Conservation (phyloP, 768 basidiomycete genomes). For the Pleurotus tuoliensis region DNA sequence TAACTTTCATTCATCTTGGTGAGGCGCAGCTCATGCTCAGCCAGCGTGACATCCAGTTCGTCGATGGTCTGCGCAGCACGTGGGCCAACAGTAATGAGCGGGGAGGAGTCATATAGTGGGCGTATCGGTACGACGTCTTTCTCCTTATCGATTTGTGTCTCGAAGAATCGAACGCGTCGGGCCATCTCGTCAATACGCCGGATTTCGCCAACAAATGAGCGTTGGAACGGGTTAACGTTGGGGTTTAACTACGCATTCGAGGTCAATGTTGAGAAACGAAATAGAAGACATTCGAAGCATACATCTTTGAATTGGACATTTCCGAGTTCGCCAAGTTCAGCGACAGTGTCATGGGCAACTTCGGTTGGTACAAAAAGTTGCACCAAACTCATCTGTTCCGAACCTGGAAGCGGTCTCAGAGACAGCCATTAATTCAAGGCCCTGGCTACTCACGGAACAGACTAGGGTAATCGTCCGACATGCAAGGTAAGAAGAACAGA, state of each 20-base stretch:
- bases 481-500: conserved; percentile 19
- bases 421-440: conserved; percentile 2
- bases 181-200: conserved; percentile 95
- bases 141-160: conserved; percentile 81
- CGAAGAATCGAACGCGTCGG: conserved; percentile 89
- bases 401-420: conserved; percentile 48
- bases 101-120: conserved; percentile 81
- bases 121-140: conserved; percentile 79
- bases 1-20: conserved; percentile 92
- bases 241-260: conserved; percentile 72
- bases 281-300: conserved; percentile 19
- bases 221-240: conserved; percentile 94
- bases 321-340: conserved; percentile 92
- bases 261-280: conserved; percentile 1
- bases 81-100: conserved; percentile 86
- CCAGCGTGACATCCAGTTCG: conserved; percentile 83
- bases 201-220: conserved; percentile 95
- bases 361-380: conserved; percentile 97
- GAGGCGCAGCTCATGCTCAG: conserved; percentile 82
- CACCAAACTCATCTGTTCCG: conserved; percentile 97
- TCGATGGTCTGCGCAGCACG: conserved; percentile 92
- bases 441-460: conserved; percentile 63
- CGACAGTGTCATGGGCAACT: conserved; percentile 95
- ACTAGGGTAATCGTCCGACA: conserved; percentile 81
- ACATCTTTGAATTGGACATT: conserved; percentile 98